These are phyloP conservation scores for Botryobasidium botryosum DNA, from an alignment of 768 basidiomycete genomes.

Conservation along the genomic window DNA sequence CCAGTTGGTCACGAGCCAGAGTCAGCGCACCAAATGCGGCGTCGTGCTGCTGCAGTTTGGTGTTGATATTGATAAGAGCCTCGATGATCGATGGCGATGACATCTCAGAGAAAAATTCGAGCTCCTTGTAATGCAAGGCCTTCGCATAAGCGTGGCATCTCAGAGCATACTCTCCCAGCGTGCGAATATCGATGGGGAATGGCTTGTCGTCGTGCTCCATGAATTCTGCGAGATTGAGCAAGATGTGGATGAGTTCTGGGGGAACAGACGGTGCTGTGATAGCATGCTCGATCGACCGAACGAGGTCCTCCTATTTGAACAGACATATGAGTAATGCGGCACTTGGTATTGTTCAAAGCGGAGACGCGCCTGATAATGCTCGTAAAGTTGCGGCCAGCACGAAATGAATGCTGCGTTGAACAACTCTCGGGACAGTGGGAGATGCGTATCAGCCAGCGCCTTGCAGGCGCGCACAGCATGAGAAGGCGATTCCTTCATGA, in stretches of 20 bases:
- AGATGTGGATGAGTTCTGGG: constrained; percentile 74
- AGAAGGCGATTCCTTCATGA: constrained; percentile 96
- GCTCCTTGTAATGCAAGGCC: constrained; percentile 94
- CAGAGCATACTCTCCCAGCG: constrained; percentile 85
- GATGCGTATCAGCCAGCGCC: constrained; percentile 80
- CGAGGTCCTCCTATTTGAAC: constrained; percentile 67
- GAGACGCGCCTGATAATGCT: constrained; percentile 73
- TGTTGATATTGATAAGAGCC: constrained; percentile 89
- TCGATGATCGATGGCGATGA: constrained; percentile 76
- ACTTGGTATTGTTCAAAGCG: background rate
- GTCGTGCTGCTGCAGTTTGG: constrained; percentile 89
- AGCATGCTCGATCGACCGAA: constrained; percentile 73
- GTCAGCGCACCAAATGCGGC: constrained; percentile 94
- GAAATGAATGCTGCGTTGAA: constrained; percentile 98
- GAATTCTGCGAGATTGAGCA: constrained; percentile 91
- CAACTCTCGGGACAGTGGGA: constrained; percentile 79
- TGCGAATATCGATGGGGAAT: constrained; percentile 82
- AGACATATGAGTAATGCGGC: constrained; percentile 8
- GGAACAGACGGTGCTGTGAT: constrained; percentile 55
- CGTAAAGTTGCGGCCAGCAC: constrained; percentile 92
- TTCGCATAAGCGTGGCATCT: constrained; percentile 93
- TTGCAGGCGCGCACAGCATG: constrained; percentile 96
- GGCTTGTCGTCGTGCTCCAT: constrained; percentile 99
- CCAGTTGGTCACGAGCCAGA: constrained; percentile 77
- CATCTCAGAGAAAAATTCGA: constrained; percentile 88